phyloP scores from a whole-genome alignment of 345 rosid genomes.

The Euphorbia peplus region DNA sequence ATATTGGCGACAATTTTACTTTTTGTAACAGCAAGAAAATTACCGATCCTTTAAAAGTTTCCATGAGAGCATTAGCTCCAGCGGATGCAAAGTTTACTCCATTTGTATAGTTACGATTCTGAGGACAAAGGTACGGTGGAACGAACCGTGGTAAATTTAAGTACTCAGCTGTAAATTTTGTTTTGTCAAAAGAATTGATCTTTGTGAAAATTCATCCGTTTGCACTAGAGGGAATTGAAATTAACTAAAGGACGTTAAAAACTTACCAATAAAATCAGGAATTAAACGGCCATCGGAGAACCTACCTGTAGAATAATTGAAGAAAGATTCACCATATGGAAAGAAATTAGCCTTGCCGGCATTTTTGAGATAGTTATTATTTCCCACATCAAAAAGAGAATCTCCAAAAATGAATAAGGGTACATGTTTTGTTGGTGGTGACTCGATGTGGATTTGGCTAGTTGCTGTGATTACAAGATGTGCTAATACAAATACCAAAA shows the following conservation, averaged over 20 bases:
- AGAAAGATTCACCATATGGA: conserved; percentile 32
- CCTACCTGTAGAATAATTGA: conserved; percentile 23
- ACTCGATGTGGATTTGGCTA: neutral
- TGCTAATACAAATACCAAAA: neutral
- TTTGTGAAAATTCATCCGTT: too few species aligned
- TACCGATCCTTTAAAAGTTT: conserved; percentile 11
- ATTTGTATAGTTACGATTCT: conserved; percentile 1
- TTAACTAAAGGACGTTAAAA: too few species aligned
- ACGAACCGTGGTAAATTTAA: conserved; percentile 25
- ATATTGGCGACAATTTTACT: too few species aligned
- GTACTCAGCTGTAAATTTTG: conserved; percentile 25
- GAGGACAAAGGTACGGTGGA: conserved; percentile 21
- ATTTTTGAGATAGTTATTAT: neutral
- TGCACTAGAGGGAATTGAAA: too few species aligned
- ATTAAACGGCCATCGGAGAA: conserved; percentile 27
- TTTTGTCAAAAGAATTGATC: too few species aligned
- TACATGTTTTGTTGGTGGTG: neutral
- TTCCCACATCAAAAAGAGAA: conserved; percentile 8
- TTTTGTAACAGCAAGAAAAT: too few species aligned
- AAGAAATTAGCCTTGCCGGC: neutral
- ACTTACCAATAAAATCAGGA: conserved; percentile 30
- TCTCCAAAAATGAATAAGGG: conserved; percentile 10
- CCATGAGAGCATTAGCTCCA: conserved; percentile 31
- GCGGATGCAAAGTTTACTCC: conserved; percentile 40
- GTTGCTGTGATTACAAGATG: neutral